Evolutionary conservation across 805 yeast genomes (phyloP).

Genomic region (Millerozyma miso): DNA sequence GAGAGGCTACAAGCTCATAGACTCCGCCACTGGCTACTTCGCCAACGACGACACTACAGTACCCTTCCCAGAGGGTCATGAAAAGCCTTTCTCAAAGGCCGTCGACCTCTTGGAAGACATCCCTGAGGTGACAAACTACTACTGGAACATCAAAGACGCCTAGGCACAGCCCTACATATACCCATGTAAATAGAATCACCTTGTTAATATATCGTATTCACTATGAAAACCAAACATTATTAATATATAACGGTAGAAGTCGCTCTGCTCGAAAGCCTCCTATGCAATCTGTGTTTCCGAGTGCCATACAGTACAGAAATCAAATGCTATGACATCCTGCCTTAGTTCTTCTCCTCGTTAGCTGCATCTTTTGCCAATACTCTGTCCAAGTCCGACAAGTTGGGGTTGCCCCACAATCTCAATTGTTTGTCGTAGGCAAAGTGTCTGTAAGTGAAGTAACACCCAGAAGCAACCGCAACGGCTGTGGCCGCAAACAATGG

Average conservation of each 20-base stretch:
- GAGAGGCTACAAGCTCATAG: constrained; percentile 54
- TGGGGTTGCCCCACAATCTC: constrained; percentile 44
- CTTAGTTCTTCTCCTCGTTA: neutral
- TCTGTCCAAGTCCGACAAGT: constrained; percentile 39
- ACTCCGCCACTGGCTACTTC: constrained; percentile 65
- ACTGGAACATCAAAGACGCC: constrained; percentile 55
- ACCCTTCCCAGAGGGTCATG: constrained; percentile 49
- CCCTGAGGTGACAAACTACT: constrained; percentile 81
- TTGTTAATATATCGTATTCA: neutral
- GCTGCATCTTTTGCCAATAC: constrained; percentile 33
- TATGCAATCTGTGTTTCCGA: neutral
- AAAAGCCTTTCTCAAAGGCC: constrained; percentile 53
- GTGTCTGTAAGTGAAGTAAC: constrained; percentile 45
- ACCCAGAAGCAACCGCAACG: constrained; percentile 36
- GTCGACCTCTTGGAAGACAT: constrained; percentile 62
- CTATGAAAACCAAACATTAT: neutral
- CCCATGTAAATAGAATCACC: neutral
- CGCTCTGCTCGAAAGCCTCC: neutral
- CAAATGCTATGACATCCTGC: neutral
- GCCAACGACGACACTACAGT: constrained; percentile 61
- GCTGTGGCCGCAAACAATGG: constrained; percentile 45
- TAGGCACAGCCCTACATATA: neutral
- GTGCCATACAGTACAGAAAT: no score
- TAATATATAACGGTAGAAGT: neutral
- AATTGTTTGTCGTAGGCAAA: constrained; percentile 42